phyloP scores from a whole-genome alignment of 768 basidiomycete genomes.

The Pisolithus marmoratus region DNA sequence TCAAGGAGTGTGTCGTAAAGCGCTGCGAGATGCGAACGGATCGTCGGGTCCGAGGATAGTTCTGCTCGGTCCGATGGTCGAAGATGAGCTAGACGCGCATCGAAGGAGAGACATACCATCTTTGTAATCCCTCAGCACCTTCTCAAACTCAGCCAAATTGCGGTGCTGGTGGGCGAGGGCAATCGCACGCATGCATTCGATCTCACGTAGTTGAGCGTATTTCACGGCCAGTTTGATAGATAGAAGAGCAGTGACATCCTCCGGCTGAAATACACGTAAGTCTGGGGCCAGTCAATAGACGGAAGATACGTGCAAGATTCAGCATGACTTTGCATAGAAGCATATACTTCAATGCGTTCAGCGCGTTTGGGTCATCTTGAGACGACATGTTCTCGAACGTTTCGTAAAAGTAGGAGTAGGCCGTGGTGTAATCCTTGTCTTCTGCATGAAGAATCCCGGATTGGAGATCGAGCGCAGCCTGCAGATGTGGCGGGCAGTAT shows the following conservation, averaged over 20 bases:
- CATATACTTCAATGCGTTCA: conserved; percentile 95
- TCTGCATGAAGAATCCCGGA: conserved; percentile 88
- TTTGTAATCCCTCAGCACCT: conserved; percentile 79
- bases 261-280: conserved; percentile 51
- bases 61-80: conserved; percentile 41
- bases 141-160: conserved; percentile 86
- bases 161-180: conserved; percentile 92
- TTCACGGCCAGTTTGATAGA: conserved; percentile 83
- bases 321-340: conserved; percentile 97
- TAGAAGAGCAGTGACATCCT: conserved; percentile 85
- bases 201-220: conserved; percentile 82
- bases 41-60: conserved; percentile 91
- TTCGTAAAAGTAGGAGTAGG: conserved; percentile 96
- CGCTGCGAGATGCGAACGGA: conserved; percentile 89
- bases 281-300: not conserved
- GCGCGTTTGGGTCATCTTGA: conserved; percentile 69
- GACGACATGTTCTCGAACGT: conserved; percentile 85
- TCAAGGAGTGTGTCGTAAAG: conserved; percentile 95
- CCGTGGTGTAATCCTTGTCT: conserved; percentile 96
- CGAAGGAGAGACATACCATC: conserved; percentile 44
- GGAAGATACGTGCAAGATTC: conserved; percentile 62
- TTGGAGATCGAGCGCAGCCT: conserved; percentile 58
- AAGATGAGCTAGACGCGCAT: conserved; percentile 17
- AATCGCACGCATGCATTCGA: conserved; percentile 93
- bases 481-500: conserved; percentile 78